Base-by-base conservation (phyloP, 257 asterid genomes). In the Coffea eugenioides region DNA sequence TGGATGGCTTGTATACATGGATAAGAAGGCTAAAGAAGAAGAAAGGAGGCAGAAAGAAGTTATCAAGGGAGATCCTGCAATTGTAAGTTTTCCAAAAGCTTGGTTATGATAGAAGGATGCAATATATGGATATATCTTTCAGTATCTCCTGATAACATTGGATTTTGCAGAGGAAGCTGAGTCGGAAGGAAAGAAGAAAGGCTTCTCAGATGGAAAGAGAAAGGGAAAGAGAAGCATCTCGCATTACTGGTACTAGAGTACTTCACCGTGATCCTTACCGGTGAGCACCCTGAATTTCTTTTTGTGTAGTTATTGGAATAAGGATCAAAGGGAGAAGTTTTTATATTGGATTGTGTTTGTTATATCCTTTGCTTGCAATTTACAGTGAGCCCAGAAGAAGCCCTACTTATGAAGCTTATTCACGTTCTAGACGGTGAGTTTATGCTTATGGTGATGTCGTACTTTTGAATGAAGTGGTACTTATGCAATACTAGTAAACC, bases 1-100 rank as follows among this genome's bases (percentile, higher is more conserved):
- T 77, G 98, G 99, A 76, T 94, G 98, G 98, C 97, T 94, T 87
- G 87, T 96, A 43, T 92, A 92, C 89, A 96, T 92, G 99, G 99
- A 96, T 87, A 96, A 96, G 86, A 96, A 91, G 88, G 97, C 97
- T 78, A 94, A 94, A 84, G 98, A 96, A 86, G 99, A 94, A 86
- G 95, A 91, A 80, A 89, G 88, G 84, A 91, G 90, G 91, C 99
- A 96, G 88, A 92, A 93, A 88, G 99, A 94, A 90, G 88, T 92
- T 76, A 90, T 96, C 84, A 96, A 94, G 84, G 99, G 99, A 82
- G 98, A 96, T 88, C 97, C 98, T 79, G 90, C 97, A 72, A 88
- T 89, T 83, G 99, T 96, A 90, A 88, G 99, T 83, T 79, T 77
- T 61, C 61, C 43, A 59, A n/a, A 31, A 71, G 59, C 51, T 9